These are phyloP conservation scores for Erysimum cheiranthoides DNA, from an alignment of 345 rosid genomes.

Conservation along the genomic window DNA sequence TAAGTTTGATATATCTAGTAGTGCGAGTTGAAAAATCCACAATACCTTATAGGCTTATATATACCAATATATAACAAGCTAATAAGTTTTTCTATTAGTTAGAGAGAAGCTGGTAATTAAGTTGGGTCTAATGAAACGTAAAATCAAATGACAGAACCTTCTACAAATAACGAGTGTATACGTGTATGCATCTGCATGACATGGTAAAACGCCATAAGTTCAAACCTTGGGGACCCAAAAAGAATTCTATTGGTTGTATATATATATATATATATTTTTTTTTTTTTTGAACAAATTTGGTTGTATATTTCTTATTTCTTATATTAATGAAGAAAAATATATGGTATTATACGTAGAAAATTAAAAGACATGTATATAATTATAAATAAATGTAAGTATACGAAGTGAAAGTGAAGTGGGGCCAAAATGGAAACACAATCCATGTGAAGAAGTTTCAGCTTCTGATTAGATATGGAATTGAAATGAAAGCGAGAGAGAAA, in stretches of 20 bases:
- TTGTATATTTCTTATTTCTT: too few relatives aligned
- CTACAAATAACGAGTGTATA: constrained; percentile 10
- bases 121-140: constrained; percentile 34
- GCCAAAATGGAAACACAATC: constrained; percentile 38
- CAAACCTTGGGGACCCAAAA: constrained; percentile 31
- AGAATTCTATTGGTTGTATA: constrained; percentile 15
- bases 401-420: constrained; percentile 42
- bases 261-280: too few relatives aligned
- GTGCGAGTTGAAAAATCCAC: constrained; percentile 16
- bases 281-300: too few relatives aligned
- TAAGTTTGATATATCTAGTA: constrained; percentile 19
- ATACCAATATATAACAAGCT: constrained; percentile 11
- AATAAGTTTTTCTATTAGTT: neutral
- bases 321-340: constrained; percentile 3
- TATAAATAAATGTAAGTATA: constrained; percentile 4
- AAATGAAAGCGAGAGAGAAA: constrained; percentile 43
- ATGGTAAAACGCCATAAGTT: constrained; percentile 31
- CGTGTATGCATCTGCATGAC: constrained; percentile 48
- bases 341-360: constrained; percentile 18
- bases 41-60: too few relatives aligned
- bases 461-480: constrained; percentile 42
- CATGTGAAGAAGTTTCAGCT: constrained; percentile 48
- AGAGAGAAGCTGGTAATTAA: constrained; percentile 14
- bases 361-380: neutral
- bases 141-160: constrained; percentile 37